Base-by-base conservation (phyloP, 1,284 basidiomycete genomes). In the Caloboletus firmus region DNA sequence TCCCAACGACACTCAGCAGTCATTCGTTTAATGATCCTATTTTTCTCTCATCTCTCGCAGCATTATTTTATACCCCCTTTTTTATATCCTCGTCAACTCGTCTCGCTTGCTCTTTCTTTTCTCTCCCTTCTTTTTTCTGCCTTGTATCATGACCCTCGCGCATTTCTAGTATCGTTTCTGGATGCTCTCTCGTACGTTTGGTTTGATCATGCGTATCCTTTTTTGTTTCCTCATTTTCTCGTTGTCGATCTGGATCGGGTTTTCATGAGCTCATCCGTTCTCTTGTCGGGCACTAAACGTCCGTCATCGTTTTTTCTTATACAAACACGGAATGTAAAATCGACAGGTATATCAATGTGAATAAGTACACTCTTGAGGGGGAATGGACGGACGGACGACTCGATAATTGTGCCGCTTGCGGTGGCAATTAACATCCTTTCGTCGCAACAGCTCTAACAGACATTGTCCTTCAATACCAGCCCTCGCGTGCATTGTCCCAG, bases 291-390 rank as follows among this genome's bases (percentile, higher is more conserved):
- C 30, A 44, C 26, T 26, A 44, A 37, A 44, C 45, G 24, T 44
- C 36, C 31, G 15, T 32, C 42, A n/a, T 26, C 18, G 5, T 18
- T 9, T n/a, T 34, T n/a, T 13, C 40, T 39, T 12, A 24, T n/a
- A 22, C 41, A 51, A 51, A 46, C 24, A 47, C 42, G 47, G 49
- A 53, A 58, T 62, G 43, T 51, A 60, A 54, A 7, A 47, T 60
- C 18, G 20, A 39, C 17, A 39, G 20, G 30, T 28, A 51, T 52
- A 51, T 56, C 40, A 47, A 36, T 26, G 7, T 15, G 24, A n/a
- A 28, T n/a, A n/a, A n/a, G n/a, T 26, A 10, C 9, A 6, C 8
- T 24, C 17, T 42, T 26, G 17, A 43, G 9, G 17, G 26, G 22
- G 8, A 44, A 18, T 5, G 4, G 12, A 11, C 10, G 24, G 26